These are phyloP conservation scores for Coemansia sp. DNA, from an alignment of 192 early-diverging fungal genomes.

Conservation along the genomic window DNA sequence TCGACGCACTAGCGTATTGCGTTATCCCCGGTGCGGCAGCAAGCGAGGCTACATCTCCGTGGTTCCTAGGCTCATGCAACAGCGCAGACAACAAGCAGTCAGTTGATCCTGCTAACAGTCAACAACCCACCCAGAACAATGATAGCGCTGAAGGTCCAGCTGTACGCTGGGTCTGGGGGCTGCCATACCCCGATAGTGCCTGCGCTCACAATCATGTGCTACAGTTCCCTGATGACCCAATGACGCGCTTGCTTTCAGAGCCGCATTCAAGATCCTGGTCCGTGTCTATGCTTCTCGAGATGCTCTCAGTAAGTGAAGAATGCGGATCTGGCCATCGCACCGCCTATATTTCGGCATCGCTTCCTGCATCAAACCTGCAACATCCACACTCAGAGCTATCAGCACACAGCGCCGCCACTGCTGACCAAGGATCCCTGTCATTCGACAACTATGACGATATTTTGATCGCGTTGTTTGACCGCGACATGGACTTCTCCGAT, in stretches of 20 bases:
- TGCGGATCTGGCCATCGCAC: slow-evolving; percentile 68
- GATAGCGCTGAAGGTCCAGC: not conserved
- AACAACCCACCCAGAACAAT: not conserved
- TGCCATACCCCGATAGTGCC: slow-evolving; percentile 20
- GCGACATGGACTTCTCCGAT: slow-evolving; percentile 44
- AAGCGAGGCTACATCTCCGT: slow-evolving; percentile 13
- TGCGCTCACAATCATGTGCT: slow-evolving; percentile 43
- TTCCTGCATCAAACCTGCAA: slow-evolving; percentile 13
- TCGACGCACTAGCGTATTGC: slow-evolving; percentile 20
- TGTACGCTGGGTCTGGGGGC: slow-evolving; percentile 42
- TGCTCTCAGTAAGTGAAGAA: slow-evolving; percentile 71
- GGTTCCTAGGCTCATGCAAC: slow-evolving; percentile 16
- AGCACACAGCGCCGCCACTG: not conserved
- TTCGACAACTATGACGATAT: slow-evolving; percentile 35
- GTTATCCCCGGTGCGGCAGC: slow-evolving; percentile 34
- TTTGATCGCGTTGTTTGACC: slow-evolving; percentile 36
- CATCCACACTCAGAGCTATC: not conserved
- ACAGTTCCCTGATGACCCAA: slow-evolving; percentile 55
- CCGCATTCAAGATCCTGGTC: slow-evolving; percentile 35
- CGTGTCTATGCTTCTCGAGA: slow-evolving; percentile 63
- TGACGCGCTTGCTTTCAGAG: slow-evolving; percentile 44
- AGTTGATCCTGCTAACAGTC: not conserved
- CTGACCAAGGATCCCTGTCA: slow-evolving; percentile 25
- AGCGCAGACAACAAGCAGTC: not conserved
- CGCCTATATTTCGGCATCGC: slow-evolving; percentile 59